phyloP scores from a whole-genome alignment of 768 basidiomycete genomes.

The Collybiopsis confluens region DNA sequence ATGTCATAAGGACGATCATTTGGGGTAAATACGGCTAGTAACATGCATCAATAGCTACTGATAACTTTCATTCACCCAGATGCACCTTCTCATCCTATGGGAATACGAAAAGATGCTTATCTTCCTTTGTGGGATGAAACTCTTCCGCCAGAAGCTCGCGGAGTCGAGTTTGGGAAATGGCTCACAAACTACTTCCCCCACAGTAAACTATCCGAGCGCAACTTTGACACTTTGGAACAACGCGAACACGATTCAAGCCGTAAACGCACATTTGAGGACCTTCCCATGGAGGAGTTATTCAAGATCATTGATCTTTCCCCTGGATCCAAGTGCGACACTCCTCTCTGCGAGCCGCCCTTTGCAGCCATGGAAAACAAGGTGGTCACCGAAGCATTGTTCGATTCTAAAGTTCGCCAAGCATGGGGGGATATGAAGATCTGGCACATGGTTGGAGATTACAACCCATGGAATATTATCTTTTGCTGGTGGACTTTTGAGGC shows the following conservation, averaged over 20 bases:
- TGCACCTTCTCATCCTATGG: conserved; percentile 17
- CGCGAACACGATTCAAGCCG: neutral
- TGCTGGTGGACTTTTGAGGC: conserved; percentile 17
- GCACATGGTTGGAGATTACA: conserved; percentile 11
- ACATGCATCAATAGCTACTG: neutral
- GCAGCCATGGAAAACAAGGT: neutral
- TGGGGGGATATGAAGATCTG: conserved; percentile 14
- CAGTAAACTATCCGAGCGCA: conserved; percentile 14
- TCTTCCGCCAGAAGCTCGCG: conserved; percentile 16
- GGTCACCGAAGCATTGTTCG: conserved; percentile 12
- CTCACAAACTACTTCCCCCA: conserved; percentile 15
- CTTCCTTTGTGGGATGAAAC: conserved; percentile 20
- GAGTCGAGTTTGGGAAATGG: conserved; percentile 19
- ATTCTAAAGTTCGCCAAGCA: conserved; percentile 5
- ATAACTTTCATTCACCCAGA: conserved; percentile 15
- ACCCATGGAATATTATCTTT: conserved; percentile 11
- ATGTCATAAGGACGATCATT: conserved; percentile 18
- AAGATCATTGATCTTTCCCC: conserved; percentile 11
- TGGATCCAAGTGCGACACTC: conserved; percentile 13
- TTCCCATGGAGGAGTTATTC: conserved; percentile 8
- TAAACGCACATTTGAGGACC: conserved; percentile 9
- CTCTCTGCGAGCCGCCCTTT: conserved; percentile 8
- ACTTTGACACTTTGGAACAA: neutral
- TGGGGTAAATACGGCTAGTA: conserved; percentile 12
- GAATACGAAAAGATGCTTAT: conserved; percentile 15